Percentiles rank a stretch among this genome's conserved stretches.
phyloP scores from a whole-genome alignment of 257 asterid species.

The Jacaranda mimosifolia region DNA sequence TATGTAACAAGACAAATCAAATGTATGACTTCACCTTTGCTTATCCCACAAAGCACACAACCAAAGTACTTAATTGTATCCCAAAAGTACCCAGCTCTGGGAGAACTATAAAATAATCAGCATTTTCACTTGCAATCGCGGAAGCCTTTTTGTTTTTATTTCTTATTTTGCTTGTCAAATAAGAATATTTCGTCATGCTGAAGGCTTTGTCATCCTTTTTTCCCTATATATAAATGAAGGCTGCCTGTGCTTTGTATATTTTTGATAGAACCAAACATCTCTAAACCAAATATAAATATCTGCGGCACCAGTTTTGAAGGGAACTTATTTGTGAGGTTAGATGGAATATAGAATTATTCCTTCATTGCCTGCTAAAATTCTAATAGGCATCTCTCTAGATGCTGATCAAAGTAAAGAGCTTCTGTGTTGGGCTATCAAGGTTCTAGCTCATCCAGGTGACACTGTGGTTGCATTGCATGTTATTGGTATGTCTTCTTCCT shows the following conservation, averaged over 20 bases:
- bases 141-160: neutral
- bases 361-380: slow-evolving; percentile 60
- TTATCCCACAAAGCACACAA: slow-evolving; percentile 81
- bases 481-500: slow-evolving; percentile 54
- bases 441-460: slow-evolving; percentile 73
- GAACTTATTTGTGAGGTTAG: neutral
- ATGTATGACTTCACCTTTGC: slow-evolving; percentile 76
- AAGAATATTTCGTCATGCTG: slow-evolving; percentile 51
- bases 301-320: neutral
- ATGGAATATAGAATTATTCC: slow-evolving; percentile 40
- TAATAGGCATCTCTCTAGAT: slow-evolving; percentile 73
- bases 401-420: slow-evolving; percentile 63
- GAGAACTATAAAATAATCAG: neutral
- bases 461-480: slow-evolving; percentile 72
- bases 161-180: slow-evolving; percentile 58
- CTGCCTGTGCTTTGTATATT: slow-evolving; percentile 10
- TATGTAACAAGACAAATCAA: slow-evolving; percentile 73
- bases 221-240: slow-evolving; percentile 40
- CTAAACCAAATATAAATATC: slow-evolving; percentile 34
- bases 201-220: slow-evolving; percentile 44
- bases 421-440: slow-evolving; percentile 63
- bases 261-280: slow-evolving; percentile 25
- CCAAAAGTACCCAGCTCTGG: slow-evolving; percentile 28
- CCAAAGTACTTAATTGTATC: slow-evolving; percentile 63
- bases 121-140: slow-evolving; percentile 24